Percentiles rank a stretch among this genome's conserved stretches.
Conservation (phyloP, 1,284 basidiomycete species). For the Ceratobasidium sp. region DNA sequence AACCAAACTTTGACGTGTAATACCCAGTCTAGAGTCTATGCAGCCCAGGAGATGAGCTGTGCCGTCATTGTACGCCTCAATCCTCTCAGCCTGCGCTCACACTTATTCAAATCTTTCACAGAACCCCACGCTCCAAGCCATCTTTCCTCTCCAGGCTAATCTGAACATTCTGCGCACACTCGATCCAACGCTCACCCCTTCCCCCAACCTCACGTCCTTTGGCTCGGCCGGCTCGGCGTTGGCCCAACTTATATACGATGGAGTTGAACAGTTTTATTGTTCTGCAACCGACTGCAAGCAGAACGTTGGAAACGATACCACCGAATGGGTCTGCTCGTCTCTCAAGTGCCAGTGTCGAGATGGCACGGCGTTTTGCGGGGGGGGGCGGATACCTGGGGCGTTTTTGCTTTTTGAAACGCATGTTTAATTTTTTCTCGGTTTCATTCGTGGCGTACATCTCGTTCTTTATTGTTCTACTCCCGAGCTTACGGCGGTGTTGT, state of each 20-base stretch:
- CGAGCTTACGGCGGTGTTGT: background rate
- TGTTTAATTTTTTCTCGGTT: background rate
- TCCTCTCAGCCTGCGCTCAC: constrained; percentile 43
- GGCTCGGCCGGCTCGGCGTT: constrained; percentile 64
- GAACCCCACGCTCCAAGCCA: constrained; percentile 69
- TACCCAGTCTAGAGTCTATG: constrained; percentile 64
- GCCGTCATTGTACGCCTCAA: constrained; percentile 65
- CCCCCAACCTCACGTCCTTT: constrained; percentile 68
- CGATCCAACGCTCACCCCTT: constrained; percentile 69
- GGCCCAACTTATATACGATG: constrained; percentile 84
- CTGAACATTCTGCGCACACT: constrained; percentile 81
- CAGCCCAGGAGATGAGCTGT: constrained; percentile 77
- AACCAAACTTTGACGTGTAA: constrained; percentile 73
- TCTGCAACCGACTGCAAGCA: constrained; percentile 73
- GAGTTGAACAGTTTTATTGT: constrained; percentile 86
- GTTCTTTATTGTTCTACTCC: background rate
- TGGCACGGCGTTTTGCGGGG: constrained; percentile 76
- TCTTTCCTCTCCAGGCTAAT: constrained; percentile 72
- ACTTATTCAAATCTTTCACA: constrained; percentile 42
- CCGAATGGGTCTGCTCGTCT: constrained; percentile 71
- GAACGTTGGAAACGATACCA: constrained; percentile 53
- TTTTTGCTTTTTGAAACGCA: background rate
- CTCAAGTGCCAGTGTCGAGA: constrained; percentile 76
- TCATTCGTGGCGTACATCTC: background rate
- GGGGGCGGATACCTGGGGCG: background rate